A percentile compares a stretch with the other conserved stretches of the same genome.
Conservation (phyloP, 1,139 yeast species). For the Candida albicans region DNA sequence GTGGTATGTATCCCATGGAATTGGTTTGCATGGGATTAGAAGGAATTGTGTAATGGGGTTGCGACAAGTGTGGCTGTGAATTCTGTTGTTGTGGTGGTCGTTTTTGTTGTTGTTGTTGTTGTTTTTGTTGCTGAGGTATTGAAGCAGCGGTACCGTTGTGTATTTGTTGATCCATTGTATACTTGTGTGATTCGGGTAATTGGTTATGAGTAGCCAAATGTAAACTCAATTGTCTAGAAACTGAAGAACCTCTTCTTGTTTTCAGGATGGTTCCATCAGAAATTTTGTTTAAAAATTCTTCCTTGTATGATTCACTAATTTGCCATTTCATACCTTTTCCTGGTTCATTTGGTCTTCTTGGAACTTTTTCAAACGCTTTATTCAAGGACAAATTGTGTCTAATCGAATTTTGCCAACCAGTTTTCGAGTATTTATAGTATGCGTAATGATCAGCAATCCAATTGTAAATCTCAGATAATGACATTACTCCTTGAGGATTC, state of each 20-base stretch:
- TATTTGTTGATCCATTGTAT: slow-evolving; percentile 21
- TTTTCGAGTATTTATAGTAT: slow-evolving; percentile 84
- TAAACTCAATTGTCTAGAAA: slow-evolving; percentile 72
- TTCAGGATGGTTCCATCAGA: slow-evolving; percentile 71
- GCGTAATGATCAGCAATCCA: slow-evolving; percentile 90
- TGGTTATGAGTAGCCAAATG: slow-evolving; percentile 71
- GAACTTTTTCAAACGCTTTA: slow-evolving; percentile 83
- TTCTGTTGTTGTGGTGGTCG: slow-evolving; percentile 16
- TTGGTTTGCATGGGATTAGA: slow-evolving; percentile 24
- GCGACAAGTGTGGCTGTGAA: slow-evolving; percentile 7
- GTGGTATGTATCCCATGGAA: slow-evolving; percentile 24
- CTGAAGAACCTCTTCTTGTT: slow-evolving; percentile 76
- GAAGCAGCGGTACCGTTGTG: slow-evolving; percentile 7
- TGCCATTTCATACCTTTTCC: slow-evolving; percentile 99
- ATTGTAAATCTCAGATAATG: slow-evolving; percentile 85
- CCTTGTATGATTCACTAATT: slow-evolving; percentile 78
- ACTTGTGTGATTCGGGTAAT: slow-evolving; percentile 53
- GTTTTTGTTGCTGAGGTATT: slow-evolving; percentile 16
- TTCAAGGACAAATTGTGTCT: slow-evolving; percentile 60
- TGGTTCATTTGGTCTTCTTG: slow-evolving; percentile 92
- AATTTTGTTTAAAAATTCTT: slow-evolving; percentile 80
- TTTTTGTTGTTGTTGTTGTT: slow-evolving; percentile 15
- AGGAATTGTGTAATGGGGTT: slow-evolving; percentile 13
- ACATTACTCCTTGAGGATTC: slow-evolving; percentile 82
- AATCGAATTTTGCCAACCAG: slow-evolving; percentile 78